A percentile compares a stretch with the other conserved stretches of the same genome.
Conservation (phyloP, 139 green algal species). For the Chlamydomonas asymmetrica region DNA sequence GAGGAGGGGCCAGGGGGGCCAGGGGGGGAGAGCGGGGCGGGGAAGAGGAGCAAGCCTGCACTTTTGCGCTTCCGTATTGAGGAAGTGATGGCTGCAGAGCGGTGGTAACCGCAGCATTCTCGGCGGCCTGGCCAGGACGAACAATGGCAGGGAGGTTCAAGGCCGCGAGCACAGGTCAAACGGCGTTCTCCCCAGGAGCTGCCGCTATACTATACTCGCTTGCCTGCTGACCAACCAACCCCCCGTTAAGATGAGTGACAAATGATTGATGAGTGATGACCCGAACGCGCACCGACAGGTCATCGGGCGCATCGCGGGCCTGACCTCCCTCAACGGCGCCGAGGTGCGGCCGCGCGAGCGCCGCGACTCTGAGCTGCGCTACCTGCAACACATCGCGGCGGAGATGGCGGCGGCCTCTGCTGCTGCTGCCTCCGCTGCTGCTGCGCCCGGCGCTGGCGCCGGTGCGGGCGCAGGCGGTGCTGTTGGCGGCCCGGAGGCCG, state of each 20-base stretch:
- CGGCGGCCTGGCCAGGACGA: too few relatives aligned
- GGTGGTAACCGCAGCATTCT: too few relatives aligned
- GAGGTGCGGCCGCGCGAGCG: conserved; percentile 66
- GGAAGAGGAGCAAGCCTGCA: too few relatives aligned
- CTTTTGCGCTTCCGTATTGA: too few relatives aligned
- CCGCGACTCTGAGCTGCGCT: conserved; percentile 76
- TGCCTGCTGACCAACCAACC: too few relatives aligned
- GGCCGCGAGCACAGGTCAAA: neutral
- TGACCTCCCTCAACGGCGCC: conserved; percentile 76
- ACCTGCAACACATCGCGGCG: conserved; percentile 57
- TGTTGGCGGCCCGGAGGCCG: neutral
- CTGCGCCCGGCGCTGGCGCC: neutral
- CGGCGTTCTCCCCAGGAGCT: neutral
- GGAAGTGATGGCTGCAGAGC: too few relatives aligned
- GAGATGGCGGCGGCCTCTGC: conserved; percentile 19
- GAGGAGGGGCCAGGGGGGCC: too few relatives aligned
- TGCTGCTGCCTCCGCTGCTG: neutral
- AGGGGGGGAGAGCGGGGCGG: too few relatives aligned
- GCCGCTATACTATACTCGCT: neutral
- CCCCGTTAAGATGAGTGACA: too few relatives aligned
- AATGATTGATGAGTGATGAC: too few relatives aligned
- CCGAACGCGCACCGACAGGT: conserved; percentile 43
- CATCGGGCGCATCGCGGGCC: conserved; percentile 57
- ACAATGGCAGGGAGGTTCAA: too few relatives aligned
- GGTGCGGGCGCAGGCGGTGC: conserved; percentile 1